These are phyloP conservation scores for Cyclotella choctawhatcheeana DNA, from an alignment of 108 stramenopile species.

Conservation along the genomic window DNA sequence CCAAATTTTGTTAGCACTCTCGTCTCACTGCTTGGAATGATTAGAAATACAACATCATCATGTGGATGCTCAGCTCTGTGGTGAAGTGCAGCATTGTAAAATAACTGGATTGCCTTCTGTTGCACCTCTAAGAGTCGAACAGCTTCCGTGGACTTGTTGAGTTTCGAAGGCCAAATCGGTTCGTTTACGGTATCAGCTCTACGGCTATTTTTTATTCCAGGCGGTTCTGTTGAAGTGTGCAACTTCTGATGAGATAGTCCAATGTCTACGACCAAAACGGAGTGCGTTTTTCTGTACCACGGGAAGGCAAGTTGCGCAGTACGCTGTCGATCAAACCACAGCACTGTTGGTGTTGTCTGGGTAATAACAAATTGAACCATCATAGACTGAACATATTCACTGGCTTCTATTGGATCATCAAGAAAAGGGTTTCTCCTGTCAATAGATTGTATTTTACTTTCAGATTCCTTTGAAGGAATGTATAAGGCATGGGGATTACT, in stretches of 20 bases:
- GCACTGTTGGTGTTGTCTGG: constrained; percentile 57
- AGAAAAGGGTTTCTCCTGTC: constrained; percentile 5
- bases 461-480: constrained; percentile 14
- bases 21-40: constrained; percentile 68
- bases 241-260: constrained; percentile 25
- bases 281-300: constrained; percentile 59
- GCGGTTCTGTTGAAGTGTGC: constrained; percentile 4
- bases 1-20: constrained; percentile 73
- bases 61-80: constrained; percentile 27
- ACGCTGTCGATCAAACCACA: constrained; percentile 71
- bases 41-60: constrained; percentile 62
- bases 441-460: background rate
- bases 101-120: constrained; percentile 42
- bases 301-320: constrained; percentile 71
- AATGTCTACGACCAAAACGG: constrained; percentile 64
- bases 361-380: constrained; percentile 39
- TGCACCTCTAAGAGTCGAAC: constrained; percentile 24
- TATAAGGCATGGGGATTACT: constrained; percentile 21
- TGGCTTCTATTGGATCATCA: constrained; percentile 21
- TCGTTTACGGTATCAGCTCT: background rate
- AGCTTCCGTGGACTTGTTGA: constrained; percentile 21
- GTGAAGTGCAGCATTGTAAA: constrained; percentile 52
- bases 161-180: constrained; percentile 26
- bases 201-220: background rate
- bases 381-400: constrained; percentile 26